A percentile compares a stretch with the other conserved stretches of the same genome.
Conservation (phyloP, 2,329 filamentous ascomycete species). For the Phaeosphaeriaceae sp. region DNA sequence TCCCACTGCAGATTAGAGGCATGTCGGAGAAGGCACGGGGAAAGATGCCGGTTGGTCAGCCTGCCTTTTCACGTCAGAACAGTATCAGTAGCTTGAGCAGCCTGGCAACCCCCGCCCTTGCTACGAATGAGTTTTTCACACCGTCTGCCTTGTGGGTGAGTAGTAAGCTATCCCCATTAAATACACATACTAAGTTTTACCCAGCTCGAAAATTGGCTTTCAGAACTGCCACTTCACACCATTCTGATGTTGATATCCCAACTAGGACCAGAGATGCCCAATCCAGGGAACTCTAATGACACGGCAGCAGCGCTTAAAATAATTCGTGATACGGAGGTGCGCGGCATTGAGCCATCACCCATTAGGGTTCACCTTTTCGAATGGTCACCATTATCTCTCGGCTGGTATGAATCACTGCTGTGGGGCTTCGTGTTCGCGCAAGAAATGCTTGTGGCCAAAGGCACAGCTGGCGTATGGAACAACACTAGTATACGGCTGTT, state of each 20-base stretch:
- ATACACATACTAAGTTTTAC: conserved; percentile 25
- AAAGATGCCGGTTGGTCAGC: conserved; percentile 86
- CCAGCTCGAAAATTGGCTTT: conserved; percentile 90
- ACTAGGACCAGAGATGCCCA: conserved; percentile 59
- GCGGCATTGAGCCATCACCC: conserved; percentile 75
- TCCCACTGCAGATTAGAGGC: conserved; percentile 81
- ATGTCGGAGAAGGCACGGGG: conserved; percentile 98
- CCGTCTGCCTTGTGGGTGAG: conserved; percentile 77
- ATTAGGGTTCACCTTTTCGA: conserved; percentile 88
- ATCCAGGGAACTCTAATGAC: conserved; percentile 49
- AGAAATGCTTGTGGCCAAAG: conserved; percentile 86
- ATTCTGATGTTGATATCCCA: conserved; percentile 76
- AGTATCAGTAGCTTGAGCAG: conserved; percentile 81
- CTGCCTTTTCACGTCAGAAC: conserved; percentile 88
- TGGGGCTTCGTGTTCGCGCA: conserved; percentile 93
- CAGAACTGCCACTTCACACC: conserved; percentile 86
- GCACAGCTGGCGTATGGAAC: conserved; percentile 93
- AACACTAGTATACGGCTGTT: conserved; percentile 88
- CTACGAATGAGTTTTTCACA: conserved; percentile 69
- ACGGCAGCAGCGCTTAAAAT: conserved; percentile 52
- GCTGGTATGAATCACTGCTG: conserved; percentile 94
- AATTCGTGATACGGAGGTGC: conserved; percentile 67
- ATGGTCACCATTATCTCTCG: conserved; percentile 87
- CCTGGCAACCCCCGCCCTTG: conserved; percentile 64
- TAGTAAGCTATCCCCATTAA: not conserved